A percentile compares a stretch with the other conserved stretches of the same genome.
Conservation (phyloP, 768 basidiomycete species). For the Suillus tomentosus region DNA sequence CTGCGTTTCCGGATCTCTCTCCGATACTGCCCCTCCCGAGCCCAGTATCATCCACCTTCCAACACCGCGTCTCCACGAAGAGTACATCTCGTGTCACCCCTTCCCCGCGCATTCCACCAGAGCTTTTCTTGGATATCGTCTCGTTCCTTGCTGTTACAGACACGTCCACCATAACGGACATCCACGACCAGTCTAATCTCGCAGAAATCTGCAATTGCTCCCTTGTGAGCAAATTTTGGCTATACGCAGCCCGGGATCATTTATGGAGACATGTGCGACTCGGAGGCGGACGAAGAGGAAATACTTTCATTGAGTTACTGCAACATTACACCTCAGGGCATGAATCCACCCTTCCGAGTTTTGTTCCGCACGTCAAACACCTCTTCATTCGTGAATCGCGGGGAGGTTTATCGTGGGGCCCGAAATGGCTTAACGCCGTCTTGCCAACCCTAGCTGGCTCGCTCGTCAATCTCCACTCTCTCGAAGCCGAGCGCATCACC, state of each 20-base stretch:
- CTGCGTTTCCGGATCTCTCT: background rate
- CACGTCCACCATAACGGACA: slow-evolving; percentile 13
- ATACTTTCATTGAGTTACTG: slow-evolving; percentile 23
- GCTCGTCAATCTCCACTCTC: slow-evolving; percentile 22
- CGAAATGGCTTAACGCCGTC: slow-evolving; percentile 34
- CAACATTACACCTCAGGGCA: slow-evolving; percentile 18
- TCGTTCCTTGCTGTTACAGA: slow-evolving; percentile 25
- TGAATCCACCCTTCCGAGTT: slow-evolving; percentile 50
- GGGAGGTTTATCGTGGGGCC: slow-evolving; percentile 33
- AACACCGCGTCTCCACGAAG: background rate
- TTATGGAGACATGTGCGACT: slow-evolving; percentile 30
- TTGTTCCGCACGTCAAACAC: slow-evolving; percentile 50
- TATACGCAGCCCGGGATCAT: slow-evolving; percentile 24
- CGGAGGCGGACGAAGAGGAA: slow-evolving; percentile 21
- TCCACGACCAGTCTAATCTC: slow-evolving; percentile 22
- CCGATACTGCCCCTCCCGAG: background rate
- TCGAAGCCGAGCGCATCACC: slow-evolving; percentile 33
- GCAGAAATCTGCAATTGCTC: slow-evolving; percentile 27
- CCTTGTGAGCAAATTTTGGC: slow-evolving; percentile 34
- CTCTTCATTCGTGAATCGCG: slow-evolving; percentile 33
- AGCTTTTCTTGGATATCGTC: slow-evolving; percentile 33
- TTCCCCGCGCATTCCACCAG: slow-evolving; percentile 27
- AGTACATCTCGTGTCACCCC: background rate
- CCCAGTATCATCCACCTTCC: background rate
- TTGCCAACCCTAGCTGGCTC: slow-evolving; percentile 27